Evolutionary conservation across 495 filamentous ascomycete species (phyloP), one percentile per base, ranked within the genome.

Genomic region (Hypoxylon rickii): DNA sequence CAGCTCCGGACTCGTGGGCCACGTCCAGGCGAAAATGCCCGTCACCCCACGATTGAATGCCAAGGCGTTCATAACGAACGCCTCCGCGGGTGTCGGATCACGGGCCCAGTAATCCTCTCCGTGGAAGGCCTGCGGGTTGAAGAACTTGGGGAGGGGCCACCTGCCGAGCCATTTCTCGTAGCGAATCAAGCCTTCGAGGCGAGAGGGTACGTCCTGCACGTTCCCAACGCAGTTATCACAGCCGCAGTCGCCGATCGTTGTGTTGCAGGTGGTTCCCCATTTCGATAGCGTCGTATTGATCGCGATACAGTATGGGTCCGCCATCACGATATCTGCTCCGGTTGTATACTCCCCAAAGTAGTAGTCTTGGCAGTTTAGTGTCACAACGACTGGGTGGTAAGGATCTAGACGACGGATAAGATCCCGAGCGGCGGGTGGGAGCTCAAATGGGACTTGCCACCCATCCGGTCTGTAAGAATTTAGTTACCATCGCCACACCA

Each of bases 331-430:
- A 59, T 89, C 85, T 0, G 83, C 83, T 8, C 81, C 81, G 3
- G 73, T 55, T 0, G 78, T 66, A 69, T 90, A 89, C 3, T 80
- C 64, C n/a, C 60, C 64, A 63, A 85, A 90, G 64, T 86, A 79
- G 70, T 86, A 89, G 63, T 89, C 83, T 32, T 80, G 76, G 77
- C 87, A 90, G 69, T 89, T 89, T 20, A 89, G 75, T 0, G 79
- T 80, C 1, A 89, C 71, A 0, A 80, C 81, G 3, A 87, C 79
- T 0, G 86, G 87, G 65, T 89, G 87, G 65, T 87, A 89, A 0
- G 86, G 86, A 66, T 90, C 87, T 1, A 86, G 62, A 0, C 55
- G 50, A 38, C 78, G 77, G 58, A 89, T 76, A 1, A 77, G 64
- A 3, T 73, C 63, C 21, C 74, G 67, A 0, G 76, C 73, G 0